These are phyloP conservation scores for Cyphellophora europaea DNA, from an alignment of 2,329 filamentous ascomycete species.

Conservation along the genomic window DNA sequence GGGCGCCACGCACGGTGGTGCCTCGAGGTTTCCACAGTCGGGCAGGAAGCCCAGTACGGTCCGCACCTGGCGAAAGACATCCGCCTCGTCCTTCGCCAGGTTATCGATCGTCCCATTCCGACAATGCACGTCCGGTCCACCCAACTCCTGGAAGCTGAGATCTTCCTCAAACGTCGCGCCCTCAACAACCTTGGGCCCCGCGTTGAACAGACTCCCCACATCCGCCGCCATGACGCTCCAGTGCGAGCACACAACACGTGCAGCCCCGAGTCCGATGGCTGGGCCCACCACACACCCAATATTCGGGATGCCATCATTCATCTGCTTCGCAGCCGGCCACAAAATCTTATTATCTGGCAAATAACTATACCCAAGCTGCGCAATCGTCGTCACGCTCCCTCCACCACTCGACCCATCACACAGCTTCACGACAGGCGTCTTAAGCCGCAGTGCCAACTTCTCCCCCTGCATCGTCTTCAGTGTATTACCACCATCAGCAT, in stretches of 20 bases:
- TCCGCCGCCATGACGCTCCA: conserved; percentile 59
- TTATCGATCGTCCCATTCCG: conserved; percentile 60
- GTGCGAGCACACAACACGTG: conserved; percentile 52
- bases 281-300: conserved; percentile 54
- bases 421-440: conserved; percentile 55
- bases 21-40: conserved; percentile 42
- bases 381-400: conserved; percentile 27
- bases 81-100: conserved; percentile 49
- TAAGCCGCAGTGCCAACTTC: conserved; percentile 52
- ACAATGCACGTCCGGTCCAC: conserved; percentile 53
- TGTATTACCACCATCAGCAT: conserved; percentile 51
- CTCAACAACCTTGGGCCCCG: conserved; percentile 54
- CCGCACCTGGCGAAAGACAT: conserved; percentile 52
- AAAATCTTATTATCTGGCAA: conserved; percentile 50
- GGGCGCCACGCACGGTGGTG: conserved; percentile 40
- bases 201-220: conserved; percentile 54
- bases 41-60: conserved; percentile 50
- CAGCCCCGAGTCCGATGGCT: conserved; percentile 51
- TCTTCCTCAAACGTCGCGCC: conserved; percentile 57
- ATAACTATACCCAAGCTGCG: conserved; percentile 45
- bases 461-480: conserved; percentile 53
- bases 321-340: conserved; percentile 18
- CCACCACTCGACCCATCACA: conserved; percentile 56
- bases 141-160: conserved; percentile 48
- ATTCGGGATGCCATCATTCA: conserved; percentile 57